phyloP scores from a whole-genome alignment of 2,329 filamentous ascomycete species.

The Ramichloridium luteum region DNA sequence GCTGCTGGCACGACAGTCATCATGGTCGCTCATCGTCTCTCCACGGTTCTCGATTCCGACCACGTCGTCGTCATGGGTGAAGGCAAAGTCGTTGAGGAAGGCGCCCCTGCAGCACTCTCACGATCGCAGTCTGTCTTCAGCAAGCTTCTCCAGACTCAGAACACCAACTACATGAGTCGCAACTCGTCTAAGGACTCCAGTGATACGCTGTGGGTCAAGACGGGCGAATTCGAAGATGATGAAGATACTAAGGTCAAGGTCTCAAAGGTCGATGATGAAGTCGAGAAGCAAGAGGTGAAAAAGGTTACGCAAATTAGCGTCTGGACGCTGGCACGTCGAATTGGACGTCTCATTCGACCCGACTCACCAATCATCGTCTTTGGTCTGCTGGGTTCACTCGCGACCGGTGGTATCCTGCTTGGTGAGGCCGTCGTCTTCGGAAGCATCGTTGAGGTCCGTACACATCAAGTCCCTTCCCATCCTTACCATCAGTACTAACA shows the following conservation, averaged over 20 bases:
- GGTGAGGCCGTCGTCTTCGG: conserved; percentile 49
- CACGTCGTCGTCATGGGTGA: conserved; percentile 67
- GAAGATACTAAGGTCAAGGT: neutral
- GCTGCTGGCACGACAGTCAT: conserved; percentile 48
- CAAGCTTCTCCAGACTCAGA: conserved; percentile 19
- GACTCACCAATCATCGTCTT: conserved; percentile 29
- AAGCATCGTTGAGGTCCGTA: conserved; percentile 30
- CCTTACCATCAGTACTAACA: neutral
- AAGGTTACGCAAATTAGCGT: conserved; percentile 5
- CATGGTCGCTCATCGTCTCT: conserved; percentile 62
- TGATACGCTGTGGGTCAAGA: neutral
- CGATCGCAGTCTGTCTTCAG: conserved; percentile 15
- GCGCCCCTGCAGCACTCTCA: conserved; percentile 48
- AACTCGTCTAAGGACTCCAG: neutral
- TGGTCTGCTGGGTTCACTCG: conserved; percentile 33
- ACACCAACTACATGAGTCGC: conserved; percentile 8
- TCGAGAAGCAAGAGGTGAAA: neutral
- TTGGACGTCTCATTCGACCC: conserved; percentile 18
- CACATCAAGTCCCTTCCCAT: neutral
- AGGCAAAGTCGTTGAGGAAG: conserved; percentile 49
- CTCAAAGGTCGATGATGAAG: neutral
- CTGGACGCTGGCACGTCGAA: conserved; percentile 8
- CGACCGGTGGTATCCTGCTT: conserved; percentile 41
- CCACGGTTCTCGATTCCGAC: conserved; percentile 67
- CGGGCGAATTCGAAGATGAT: neutral